Conservation (phyloP, 129 eudicot species). For the Pittosporum tobira region DNA sequence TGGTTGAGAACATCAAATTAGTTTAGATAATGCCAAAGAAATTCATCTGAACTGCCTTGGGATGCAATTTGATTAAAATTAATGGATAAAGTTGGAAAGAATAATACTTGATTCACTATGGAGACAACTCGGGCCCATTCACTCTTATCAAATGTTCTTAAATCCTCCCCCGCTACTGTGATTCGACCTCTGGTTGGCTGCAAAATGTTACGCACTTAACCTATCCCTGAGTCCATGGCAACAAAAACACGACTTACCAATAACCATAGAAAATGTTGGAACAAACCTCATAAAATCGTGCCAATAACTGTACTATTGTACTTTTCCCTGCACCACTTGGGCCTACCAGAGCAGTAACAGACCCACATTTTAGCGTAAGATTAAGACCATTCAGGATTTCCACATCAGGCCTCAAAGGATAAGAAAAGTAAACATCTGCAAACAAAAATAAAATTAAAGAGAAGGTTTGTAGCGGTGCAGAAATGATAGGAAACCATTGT, state of each 20-base stretch:
- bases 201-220: conserved; percentile 16
- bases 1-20: conserved; percentile 4
- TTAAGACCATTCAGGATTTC: conserved; percentile 64
- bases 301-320: conserved; percentile 90
- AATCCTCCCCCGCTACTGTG: conserved; percentile 92
- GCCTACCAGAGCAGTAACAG: conserved; percentile 88
- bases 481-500: not conserved
- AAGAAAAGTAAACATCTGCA: conserved; percentile 83
- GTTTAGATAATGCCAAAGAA: not conserved
- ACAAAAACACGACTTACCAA: not conserved
- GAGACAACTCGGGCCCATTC: conserved; percentile 99
- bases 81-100: not conserved
- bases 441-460: conserved; percentile 2
- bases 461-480: conserved; percentile 1
- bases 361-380: conserved; percentile 78
- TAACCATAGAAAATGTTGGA: not conserved
- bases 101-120: conserved; percentile 93
- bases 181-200: conserved; percentile 90
- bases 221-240: conserved; percentile 3
- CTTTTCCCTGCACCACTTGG: conserved; percentile 98
- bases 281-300: conserved; percentile 88
- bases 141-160: conserved; percentile 85
- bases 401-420: conserved; percentile 95
- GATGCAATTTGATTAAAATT: not conserved
- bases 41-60: not conserved